Percentiles rank a stretch among this genome's conserved stretches.
These are phyloP conservation scores for Fusarium anthophilum DNA, from an alignment of 2,329 filamentous ascomycete genomes.

Conservation along the genomic window DNA sequence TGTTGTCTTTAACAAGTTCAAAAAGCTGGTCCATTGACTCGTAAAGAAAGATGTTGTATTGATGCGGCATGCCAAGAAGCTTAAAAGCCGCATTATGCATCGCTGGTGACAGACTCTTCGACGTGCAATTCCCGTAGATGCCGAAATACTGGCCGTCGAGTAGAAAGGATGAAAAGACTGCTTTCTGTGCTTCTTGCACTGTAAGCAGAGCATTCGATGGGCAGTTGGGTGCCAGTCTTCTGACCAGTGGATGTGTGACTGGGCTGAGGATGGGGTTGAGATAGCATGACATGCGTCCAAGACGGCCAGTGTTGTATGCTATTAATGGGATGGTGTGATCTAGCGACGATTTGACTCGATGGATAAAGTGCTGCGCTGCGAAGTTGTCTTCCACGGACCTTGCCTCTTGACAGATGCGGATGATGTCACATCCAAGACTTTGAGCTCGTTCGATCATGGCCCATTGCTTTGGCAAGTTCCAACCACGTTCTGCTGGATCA, in stretches of 20 bases:
- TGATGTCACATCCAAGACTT: neutral
- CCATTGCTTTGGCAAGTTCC: neutral
- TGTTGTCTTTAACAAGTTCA: neutral
- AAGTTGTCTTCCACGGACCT: neutral
- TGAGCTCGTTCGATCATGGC: neutral
- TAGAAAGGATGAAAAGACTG: neutral
- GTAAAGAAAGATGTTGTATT: neutral
- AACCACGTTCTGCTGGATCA: neutral
- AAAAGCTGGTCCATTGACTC: neutral
- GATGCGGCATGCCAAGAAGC: neutral
- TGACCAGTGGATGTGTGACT: neutral
- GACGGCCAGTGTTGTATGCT: neutral
- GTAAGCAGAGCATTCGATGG: neutral
- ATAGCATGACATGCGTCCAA: neutral
- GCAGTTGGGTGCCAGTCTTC: neutral
- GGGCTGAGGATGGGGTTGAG: neutral
- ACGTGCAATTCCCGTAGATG: neutral
- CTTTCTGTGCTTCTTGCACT: neutral
- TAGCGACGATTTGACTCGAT: neutral
- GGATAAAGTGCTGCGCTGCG: neutral
- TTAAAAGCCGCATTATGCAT: conserved; percentile 6
- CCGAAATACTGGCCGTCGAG: neutral
- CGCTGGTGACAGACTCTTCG: neutral
- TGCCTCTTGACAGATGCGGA: neutral
- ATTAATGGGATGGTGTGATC: neutral